Evolutionary conservation across 257 asterid species (phyloP), one percentile per base, ranked within the genome.

Genomic region (Solanum chmielewskii): DNA sequence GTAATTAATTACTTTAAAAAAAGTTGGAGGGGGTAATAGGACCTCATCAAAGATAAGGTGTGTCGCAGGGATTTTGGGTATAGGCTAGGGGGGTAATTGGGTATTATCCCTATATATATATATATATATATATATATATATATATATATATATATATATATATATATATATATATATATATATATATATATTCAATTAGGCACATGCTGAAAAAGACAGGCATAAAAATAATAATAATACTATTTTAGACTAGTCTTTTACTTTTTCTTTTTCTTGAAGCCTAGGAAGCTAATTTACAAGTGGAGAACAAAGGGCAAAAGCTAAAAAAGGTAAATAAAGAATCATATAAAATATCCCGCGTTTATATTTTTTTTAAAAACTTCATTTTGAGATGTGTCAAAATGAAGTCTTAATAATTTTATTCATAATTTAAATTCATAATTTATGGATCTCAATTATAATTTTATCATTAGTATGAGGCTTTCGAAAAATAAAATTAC

Each of bases 141-240:
- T 33, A 31, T 31, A 27, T 27, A 27, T 27, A 27, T 27, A 27
- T 27, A 27, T 27, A 27, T 29, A 29, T 29, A 2, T 29, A 29
- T 29, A 29, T 2, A 29, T 33, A 33, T 33, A 33, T 33, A 31
- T 31, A 27, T 27, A 27, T 27, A 27, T 27, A 27, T 27, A 27
- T 27, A 27, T 29, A 29, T 29, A 2, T 29, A 29, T 29, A 29
- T 2, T 25, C 18, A 29, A 44, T 80, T 80, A 78, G 68, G 66
- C 68, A 47, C 84, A 47, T 47, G 84, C 47, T 45, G 84, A 80
- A 80, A 78, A 80, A 45, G 84, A 45, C 42, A 16, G 14, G 68
- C 84, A 45, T 60, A 29, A 5, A 47, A 29, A 45, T 47, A 45
- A 16, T 5, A 27, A 18, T 47, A 47, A 49, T 78, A 78, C 15